Conservation (phyloP, 192 early-diverging fungal species). For the Coemansia pectinata region DNA sequence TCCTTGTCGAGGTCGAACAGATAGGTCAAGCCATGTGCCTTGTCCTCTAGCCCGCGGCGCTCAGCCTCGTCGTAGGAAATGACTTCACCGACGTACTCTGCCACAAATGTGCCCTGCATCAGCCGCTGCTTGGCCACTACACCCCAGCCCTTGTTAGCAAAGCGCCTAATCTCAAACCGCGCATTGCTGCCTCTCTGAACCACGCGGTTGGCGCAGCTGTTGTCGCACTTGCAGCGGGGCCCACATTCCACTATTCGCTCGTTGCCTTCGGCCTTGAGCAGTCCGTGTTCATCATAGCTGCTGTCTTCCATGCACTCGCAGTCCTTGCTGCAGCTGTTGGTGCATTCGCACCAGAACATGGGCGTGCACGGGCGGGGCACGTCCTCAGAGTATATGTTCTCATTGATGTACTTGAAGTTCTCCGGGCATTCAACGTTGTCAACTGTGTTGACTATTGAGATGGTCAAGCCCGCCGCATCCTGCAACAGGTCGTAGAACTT, state of each 20-base stretch:
- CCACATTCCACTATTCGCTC: slow-evolving; percentile 45
- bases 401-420: slow-evolving; percentile 45
- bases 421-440: slow-evolving; percentile 33
- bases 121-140: slow-evolving; percentile 28
- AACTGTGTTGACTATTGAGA: slow-evolving; percentile 43
- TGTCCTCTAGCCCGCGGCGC: slow-evolving; percentile 55
- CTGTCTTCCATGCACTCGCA: slow-evolving; percentile 26
- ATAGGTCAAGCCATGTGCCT: slow-evolving; percentile 34
- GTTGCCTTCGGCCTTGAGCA: slow-evolving; percentile 4
- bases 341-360: slow-evolving; percentile 39
- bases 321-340: slow-evolving; percentile 10
- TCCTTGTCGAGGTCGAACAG: slow-evolving; percentile 78
- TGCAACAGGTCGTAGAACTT: slow-evolving; percentile 28
- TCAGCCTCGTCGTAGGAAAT: slow-evolving; percentile 78
- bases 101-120: slow-evolving; percentile 73
- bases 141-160: slow-evolving; percentile 51
- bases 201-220: slow-evolving; percentile 38
- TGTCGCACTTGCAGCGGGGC: slow-evolving; percentile 37
- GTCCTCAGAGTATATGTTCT: slow-evolving; percentile 33
- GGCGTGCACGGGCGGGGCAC: slow-evolving; percentile 48
- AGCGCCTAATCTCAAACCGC: slow-evolving; percentile 44
- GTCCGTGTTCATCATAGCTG: slow-evolving; percentile 39
- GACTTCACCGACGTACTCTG: slow-evolving; percentile 97
- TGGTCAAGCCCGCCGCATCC: slow-evolving; percentile 17
- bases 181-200: slow-evolving; percentile 44